Evolutionary conservation across 2,329 filamentous ascomycete genomes (phyloP), one percentile per base, ranked within the genome.

Genomic region (Pseudogymnoascus sp.): DNA sequence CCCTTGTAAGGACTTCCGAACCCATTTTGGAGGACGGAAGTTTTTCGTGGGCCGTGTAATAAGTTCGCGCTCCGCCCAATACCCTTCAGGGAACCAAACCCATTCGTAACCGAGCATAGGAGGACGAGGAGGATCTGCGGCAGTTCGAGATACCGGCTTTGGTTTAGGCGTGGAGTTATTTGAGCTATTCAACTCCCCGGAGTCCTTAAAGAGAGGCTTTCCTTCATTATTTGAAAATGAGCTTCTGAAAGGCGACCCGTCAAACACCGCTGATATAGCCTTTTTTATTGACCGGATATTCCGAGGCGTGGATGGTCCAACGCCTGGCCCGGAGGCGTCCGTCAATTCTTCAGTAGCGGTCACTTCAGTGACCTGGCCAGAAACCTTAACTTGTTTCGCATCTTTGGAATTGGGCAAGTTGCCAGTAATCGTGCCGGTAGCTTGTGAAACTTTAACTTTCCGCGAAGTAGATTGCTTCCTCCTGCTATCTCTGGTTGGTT

Each of bases 71-170:
- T 86, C 84, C n/a, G 84, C 84, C 83, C 83, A 86, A 70, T 84
- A 86, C 5, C 84, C 84, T 61, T 79, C 81, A 1, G 84, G 83
- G 70, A 83, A 85, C 84, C 83, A 86, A 23, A 86, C 84, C 84
- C 82, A 86, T 74, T 86, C 84, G 69, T 74, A 78, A 42, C 83
- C 83, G 50, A 80, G 77, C 59, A 74, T 80, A 62, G 84, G 74
- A n/a, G 81, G 78, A 1, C 84, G 79, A 23, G 83, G 84, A 2
- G 83, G 83, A 63, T 86, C 82, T 60, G 63, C 63, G 18, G 59
- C 16, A 34, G 50, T 56, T 34, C 21, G 50, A 11, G 50, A 56
- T 6, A 5, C 5, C 3, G 50, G 50, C 10, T 40, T 60, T 40
- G 36, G 59, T 21, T 25, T 6, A 25, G 36, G 59, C 25, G 21